These are phyloP conservation scores for Penicillium sp. DNA, from an alignment of 2,329 filamentous ascomycete genomes.

Conservation along the genomic window DNA sequence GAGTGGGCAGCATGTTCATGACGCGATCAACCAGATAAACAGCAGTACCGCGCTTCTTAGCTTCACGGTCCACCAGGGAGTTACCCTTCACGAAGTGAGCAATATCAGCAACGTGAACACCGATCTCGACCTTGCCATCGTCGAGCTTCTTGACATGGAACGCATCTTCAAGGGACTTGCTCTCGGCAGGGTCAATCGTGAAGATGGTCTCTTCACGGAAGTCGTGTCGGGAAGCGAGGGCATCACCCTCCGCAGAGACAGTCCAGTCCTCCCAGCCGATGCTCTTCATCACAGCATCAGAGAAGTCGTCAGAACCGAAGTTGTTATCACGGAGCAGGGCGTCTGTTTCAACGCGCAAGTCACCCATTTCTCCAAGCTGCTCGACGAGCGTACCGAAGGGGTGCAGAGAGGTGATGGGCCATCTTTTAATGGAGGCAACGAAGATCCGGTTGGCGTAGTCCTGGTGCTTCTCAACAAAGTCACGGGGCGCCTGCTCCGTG, in stretches of 20 bases:
- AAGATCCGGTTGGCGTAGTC: constrained; percentile 98
- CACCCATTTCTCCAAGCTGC: constrained; percentile 94
- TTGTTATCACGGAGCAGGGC: constrained; percentile 97
- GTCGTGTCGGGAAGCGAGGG: constrained; percentile 76
- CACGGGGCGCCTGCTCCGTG: constrained; percentile 93
- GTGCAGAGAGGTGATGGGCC: constrained; percentile 99
- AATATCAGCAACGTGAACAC: constrained; percentile 92
- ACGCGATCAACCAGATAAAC: constrained; percentile 91
- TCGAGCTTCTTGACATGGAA: constrained; percentile 83
- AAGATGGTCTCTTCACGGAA: constrained; percentile 88
- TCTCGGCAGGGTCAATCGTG: constrained; percentile 87
- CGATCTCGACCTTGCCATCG: constrained; percentile 88
- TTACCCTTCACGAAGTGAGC: constrained; percentile 96
- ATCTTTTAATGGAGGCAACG: constrained; percentile 98
- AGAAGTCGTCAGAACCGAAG: constrained; percentile 96
- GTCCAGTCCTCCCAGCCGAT: constrained; percentile 93
- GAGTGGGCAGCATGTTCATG: constrained; percentile 83
- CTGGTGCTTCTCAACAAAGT: constrained; percentile 98
- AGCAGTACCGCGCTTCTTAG: constrained; percentile 94
- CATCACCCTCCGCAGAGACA: constrained; percentile 77
- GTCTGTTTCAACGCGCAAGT: constrained; percentile 96
- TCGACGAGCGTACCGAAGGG: constrained; percentile 97
- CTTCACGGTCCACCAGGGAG: constrained; percentile 93
- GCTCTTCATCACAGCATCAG: constrained; percentile 90
- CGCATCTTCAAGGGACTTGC: constrained; percentile 86